Conservation (phyloP, 2,329 filamentous ascomycete species). For the Penicillium occitanis region DNA sequence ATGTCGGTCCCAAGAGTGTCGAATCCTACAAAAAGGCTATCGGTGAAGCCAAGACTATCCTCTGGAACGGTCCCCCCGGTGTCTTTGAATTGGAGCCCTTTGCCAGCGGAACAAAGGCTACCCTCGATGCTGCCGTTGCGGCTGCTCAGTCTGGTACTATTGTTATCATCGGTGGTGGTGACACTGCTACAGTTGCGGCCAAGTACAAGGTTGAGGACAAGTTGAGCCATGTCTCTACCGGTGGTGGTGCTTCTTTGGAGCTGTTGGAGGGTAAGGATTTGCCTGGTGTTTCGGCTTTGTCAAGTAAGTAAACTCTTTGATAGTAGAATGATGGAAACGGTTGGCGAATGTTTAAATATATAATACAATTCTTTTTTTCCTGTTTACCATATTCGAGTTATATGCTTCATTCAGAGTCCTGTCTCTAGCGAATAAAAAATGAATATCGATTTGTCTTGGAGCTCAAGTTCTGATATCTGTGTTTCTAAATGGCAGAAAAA, state of each 20-base stretch:
- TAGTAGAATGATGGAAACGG: slow-evolving; percentile 7
- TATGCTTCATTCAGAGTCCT: background rate
- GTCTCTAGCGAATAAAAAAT: background rate
- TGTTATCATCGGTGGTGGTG: slow-evolving; percentile 97
- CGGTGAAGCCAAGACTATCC: slow-evolving; percentile 85
- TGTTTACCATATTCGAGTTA: background rate
- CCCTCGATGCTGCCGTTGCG: slow-evolving; percentile 81
- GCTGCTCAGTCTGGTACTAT: slow-evolving; percentile 83
- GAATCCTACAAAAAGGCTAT: slow-evolving; percentile 88
- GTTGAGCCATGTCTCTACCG: slow-evolving; percentile 96
- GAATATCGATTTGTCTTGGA: slow-evolving; percentile 26
- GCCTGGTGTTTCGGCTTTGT: slow-evolving; percentile 89
- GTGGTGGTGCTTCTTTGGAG: slow-evolving; percentile 92
- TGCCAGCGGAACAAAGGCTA: slow-evolving; percentile 86
- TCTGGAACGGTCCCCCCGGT: slow-evolving; percentile 97
- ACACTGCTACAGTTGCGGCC: slow-evolving; percentile 95
- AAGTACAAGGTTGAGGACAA: slow-evolving; percentile 97
- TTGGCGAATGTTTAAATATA: slow-evolving; percentile 16
- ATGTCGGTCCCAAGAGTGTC: slow-evolving; percentile 86
- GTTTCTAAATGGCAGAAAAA: slow-evolving; percentile 14
- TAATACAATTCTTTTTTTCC: slow-evolving; percentile 18
- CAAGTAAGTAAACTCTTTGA: slow-evolving; percentile 58
- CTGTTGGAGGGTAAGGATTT: slow-evolving; percentile 97
- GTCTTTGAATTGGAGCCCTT: slow-evolving; percentile 98
- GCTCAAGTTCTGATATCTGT: slow-evolving; percentile 23